Base-by-base conservation (phyloP, 78 protist genomes). In the Chrysochromulina tobinii region DNA sequence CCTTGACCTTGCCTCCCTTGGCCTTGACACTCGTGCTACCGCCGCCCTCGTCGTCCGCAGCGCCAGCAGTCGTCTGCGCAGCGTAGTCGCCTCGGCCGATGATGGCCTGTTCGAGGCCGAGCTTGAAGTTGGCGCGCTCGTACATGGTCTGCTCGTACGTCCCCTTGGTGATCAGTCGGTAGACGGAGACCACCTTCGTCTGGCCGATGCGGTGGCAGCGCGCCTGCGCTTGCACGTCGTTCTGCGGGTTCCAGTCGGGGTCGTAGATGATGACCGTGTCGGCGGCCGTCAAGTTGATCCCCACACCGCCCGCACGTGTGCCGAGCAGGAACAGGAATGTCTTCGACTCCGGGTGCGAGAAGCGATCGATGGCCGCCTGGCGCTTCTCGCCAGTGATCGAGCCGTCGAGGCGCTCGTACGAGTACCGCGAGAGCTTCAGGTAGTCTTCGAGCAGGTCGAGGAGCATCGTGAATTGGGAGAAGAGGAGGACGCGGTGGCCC, bases 231-330 rank as follows among this genome's bases (percentile, higher is more conserved):
- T 88, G 91, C 68, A 61, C 20, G 48, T 50, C 53, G 17, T 18
- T 25, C n/a, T 75, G 84, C 54, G 57, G 58, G n/a, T 73, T 73
- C 99, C 99, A 98, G 90, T 98, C 99, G 15, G 93, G 66, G 92
- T 98, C 99, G 89, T 94, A 98, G 73, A 98, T 96, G 92, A 98
- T 94, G 72, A 97, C 99, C 3, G 99, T 97, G 88, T 98, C 99
- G 1, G 99, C 99, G 4, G 99, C 95, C 1, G 94, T 88, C 25
- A 98, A 94, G 90, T 98, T 98, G 95, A 98, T 97, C 72, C 99
- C 99, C 11, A 98, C 77, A 14, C 99, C 99, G 61, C 99, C 99
- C 1, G 99, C 99, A 14, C 97, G 88, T 3, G 99, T 98, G 64
- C 96, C 97, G 25, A 98, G 93, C 25, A 98, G 93, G 79, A 98